Base-by-base conservation (phyloP, 441 rosid species). In the Populus tomentosa region DNA sequence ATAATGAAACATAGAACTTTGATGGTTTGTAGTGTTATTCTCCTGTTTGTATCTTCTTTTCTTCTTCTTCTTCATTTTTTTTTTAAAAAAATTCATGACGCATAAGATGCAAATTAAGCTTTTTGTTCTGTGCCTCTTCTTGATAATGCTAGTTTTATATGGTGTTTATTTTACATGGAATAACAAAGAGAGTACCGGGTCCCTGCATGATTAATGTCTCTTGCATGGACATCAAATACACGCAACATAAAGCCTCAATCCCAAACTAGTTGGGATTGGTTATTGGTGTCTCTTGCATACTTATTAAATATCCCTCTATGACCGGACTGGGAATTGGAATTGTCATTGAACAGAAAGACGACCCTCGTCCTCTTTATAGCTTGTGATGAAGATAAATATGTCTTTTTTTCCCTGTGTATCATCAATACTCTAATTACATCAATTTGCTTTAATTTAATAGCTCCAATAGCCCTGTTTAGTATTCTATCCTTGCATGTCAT, bases 1-100 rank as follows among this genome's bases (percentile, higher is more conserved):
- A 76, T 92, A 78, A 86, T 91, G 93, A 95, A 93, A 85, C 97
- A 93, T 79, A 90, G 99, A 83, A 93, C 98, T 73, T 85, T 93
- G 78, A 87, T 95, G 97, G 99, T 95, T 81, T 77, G 94, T 90
- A 75, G n/a, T 26, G 11, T 16, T 82, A 78, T 77, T 83, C 73
- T 81, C 40, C 67, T 40, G 63, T 77, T 66, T 61, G 36, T 71
- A 26, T 81, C 59, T n/a, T 56, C 32, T 50, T 65, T 46, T 67
- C 28, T 40, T 10, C 11, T 11, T 11, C 46, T 40, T 40, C 5
- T 33, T 5, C n/a, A n/a, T 5, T 33, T 33, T 33, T 33, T n/a
- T n/a, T n/a, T n/a, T n/a, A 33, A 32, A 33, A 33, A 16, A 21
- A 35, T 79, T 74, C 33, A 33, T 59, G 76, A 63, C 67, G 70